Evolutionary conservation across 441 rosid genomes (phyloP), one percentile per base, ranked within the genome.

Genomic region (Populus hybrid): DNA sequence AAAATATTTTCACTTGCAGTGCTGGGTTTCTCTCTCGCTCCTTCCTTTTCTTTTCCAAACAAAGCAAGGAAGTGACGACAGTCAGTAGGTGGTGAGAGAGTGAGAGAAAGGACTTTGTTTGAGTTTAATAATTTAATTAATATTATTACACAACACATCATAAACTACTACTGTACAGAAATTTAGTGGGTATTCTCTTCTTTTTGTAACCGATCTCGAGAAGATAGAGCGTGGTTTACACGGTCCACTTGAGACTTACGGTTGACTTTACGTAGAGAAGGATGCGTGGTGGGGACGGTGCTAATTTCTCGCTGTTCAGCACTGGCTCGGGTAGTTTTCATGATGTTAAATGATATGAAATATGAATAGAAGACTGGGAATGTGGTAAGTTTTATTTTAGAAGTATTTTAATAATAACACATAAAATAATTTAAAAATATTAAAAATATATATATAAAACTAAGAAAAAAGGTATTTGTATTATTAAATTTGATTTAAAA

Each of bases 271-370:
- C 61, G n/a, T 1, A 1, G 4, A 12, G 8, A 0, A 7, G 8
- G 8, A 36, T 8, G 77, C 77, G 84, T 75, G 73, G 23, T 16
- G 1, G 20, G 3, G 6, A 56, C 63, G 12, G 11, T 56, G 18
- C 21, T 45, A n/a, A 31, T 11, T 21, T 56, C 8, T 45, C 1
- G 4, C 23, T 56, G 3, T 0, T 56, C 21, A 56, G 63, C 8
- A 67, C 75, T 21, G 72, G 67, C 75, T 73, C 61, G 2, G 3
- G 78, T 71, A 63, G 80, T 75, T 82, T 79, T 79, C 81, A 38
- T 76, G 79, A 53, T 77, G 72, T 63, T 64, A 73, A 79, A 63
- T 74, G 63, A 3, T 31, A 29, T 29, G 33, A 45, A 23, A 28
- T 42, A 31, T 9, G 28, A 73, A 14, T 29, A 29, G 4, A 29